These are phyloP conservation scores for Tephrocybe sp. DNA, from an alignment of 768 basidiomycete species.

Conservation along the genomic window DNA sequence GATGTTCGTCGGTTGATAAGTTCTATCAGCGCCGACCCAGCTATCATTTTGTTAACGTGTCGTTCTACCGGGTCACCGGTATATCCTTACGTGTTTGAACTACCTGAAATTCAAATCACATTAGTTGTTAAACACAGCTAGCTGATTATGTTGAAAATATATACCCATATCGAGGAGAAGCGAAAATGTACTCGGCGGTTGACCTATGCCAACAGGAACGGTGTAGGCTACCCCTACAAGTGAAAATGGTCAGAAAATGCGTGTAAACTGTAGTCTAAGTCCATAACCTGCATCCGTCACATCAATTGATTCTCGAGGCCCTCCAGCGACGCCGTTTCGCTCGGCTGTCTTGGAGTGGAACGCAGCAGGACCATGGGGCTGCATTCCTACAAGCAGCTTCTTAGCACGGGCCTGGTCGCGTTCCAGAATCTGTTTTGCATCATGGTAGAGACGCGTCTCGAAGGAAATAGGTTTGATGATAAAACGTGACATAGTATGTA, in stretches of 20 bases:
- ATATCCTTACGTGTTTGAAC: slow-evolving; percentile 7
- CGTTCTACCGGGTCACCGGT: too few species aligned
- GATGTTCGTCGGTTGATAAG: slow-evolving; percentile 46
- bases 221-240: slow-evolving; percentile 48
- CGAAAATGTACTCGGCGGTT: slow-evolving; percentile 45
- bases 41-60: slow-evolving; percentile 11
- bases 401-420: slow-evolving; percentile 54
- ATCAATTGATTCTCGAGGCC: slow-evolving; percentile 41
- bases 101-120: background rate
- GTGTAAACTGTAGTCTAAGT: background rate
- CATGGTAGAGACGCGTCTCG: slow-evolving; percentile 41
- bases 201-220: slow-evolving; percentile 50
- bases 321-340: background rate
- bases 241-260: background rate
- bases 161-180: slow-evolving; percentile 61
- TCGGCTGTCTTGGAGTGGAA: slow-evolving; percentile 26
- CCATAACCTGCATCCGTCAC: slow-evolving; percentile 53
- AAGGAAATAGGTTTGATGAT: slow-evolving; percentile 44
- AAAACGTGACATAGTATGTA: slow-evolving; percentile 42
- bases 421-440: slow-evolving; percentile 48
- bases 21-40: slow-evolving; percentile 54
- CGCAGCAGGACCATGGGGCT: slow-evolving; percentile 52
- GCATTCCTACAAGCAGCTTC: slow-evolving; percentile 54
- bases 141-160: slow-evolving; percentile 1
- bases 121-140: too few species aligned